Percentiles rank a stretch among this genome's conserved stretches.
Evolutionary conservation across 1,284 basidiomycete genomes (phyloP).

Genomic region (Mycena citricolor): DNA sequence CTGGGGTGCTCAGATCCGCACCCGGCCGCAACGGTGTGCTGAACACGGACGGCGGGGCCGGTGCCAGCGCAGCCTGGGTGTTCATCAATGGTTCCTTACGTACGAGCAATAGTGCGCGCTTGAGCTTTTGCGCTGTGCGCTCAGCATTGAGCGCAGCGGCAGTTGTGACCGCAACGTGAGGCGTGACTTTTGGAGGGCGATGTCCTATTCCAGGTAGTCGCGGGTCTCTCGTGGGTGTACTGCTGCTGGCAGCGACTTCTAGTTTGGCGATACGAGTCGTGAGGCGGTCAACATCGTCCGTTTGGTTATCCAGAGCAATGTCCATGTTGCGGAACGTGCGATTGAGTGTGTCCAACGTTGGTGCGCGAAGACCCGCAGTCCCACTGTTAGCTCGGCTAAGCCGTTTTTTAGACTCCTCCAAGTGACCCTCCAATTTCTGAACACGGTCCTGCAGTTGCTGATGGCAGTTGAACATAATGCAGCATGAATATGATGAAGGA

Average conservation of each 20-base stretch:
- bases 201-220: slow-evolving; percentile 38
- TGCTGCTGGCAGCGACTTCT: slow-evolving; percentile 37
- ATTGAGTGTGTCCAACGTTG: slow-evolving; percentile 81
- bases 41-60: slow-evolving; percentile 42
- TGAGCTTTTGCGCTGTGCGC: slow-evolving; percentile 66
- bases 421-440: slow-evolving; percentile 74
- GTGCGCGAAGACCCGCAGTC: slow-evolving; percentile 63
- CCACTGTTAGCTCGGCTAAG: slow-evolving; percentile 64
- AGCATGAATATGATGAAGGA: slow-evolving; percentile 7
- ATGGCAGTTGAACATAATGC: background rate
- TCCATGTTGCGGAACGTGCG: slow-evolving; percentile 85
- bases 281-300: slow-evolving; percentile 56
- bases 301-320: slow-evolving; percentile 62
- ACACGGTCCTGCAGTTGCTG: slow-evolving; percentile 70
- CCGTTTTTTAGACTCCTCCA: slow-evolving; percentile 70
- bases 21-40: slow-evolving; percentile 34
- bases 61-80: slow-evolving; percentile 45
- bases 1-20: slow-evolving; percentile 10
- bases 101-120: slow-evolving; percentile 60
- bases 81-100: slow-evolving; percentile 68
- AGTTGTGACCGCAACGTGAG: slow-evolving; percentile 66
- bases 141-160: slow-evolving; percentile 80
- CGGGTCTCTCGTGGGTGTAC: slow-evolving; percentile 43
- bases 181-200: slow-evolving; percentile 50
- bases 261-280: slow-evolving; percentile 56